Percentiles rank a stretch among this genome's conserved stretches.
Evolutionary conservation across 2,329 filamentous ascomycete genomes (phyloP).

Genomic region (Curvularia sp.): DNA sequence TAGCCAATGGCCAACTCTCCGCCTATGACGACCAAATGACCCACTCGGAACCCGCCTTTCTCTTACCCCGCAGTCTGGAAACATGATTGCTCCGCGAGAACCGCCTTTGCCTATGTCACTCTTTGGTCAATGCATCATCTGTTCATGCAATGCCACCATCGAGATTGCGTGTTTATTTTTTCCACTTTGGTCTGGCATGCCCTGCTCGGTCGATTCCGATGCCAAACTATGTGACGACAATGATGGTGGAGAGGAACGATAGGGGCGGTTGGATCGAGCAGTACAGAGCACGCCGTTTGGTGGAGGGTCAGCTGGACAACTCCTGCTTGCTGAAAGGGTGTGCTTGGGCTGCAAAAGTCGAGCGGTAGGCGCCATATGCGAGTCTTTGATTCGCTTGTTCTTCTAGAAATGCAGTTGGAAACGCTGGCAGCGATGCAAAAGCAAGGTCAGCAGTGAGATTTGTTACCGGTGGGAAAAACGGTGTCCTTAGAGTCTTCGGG

Average conservation of each 20-base stretch:
- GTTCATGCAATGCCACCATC: slow-evolving; percentile 12
- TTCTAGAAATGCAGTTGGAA: slow-evolving; percentile 2
- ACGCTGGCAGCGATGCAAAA: neutral
- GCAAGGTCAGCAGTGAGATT: neutral
- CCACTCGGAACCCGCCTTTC: neutral
- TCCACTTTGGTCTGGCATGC: neutral
- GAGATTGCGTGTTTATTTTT: slow-evolving; percentile 4
- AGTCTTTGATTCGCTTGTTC: slow-evolving; percentile 1
- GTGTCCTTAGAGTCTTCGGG: neutral
- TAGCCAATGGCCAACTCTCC: neutral
- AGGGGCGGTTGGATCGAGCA: slow-evolving; percentile 14
- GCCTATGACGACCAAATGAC: slow-evolving; percentile 1
- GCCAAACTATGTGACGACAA: neutral
- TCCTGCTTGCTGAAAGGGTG: slow-evolving; percentile 16
- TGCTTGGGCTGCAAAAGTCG: slow-evolving; percentile 15
- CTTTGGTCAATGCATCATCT: slow-evolving; percentile 3
- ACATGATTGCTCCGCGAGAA: slow-evolving; percentile 10
- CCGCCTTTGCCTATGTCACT: slow-evolving; percentile 17
- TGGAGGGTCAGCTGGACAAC: slow-evolving; percentile 22
- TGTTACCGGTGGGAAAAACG: neutral
- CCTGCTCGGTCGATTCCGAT: slow-evolving; percentile 3
- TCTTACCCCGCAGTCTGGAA: slow-evolving; percentile 8
- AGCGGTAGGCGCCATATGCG: slow-evolving; percentile 8
- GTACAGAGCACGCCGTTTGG: slow-evolving; percentile 1
- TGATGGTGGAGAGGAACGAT: neutral